Evolutionary conservation across 352 stramenopile species (phyloP).

Genomic region (Phytophthora tentaculata): DNA sequence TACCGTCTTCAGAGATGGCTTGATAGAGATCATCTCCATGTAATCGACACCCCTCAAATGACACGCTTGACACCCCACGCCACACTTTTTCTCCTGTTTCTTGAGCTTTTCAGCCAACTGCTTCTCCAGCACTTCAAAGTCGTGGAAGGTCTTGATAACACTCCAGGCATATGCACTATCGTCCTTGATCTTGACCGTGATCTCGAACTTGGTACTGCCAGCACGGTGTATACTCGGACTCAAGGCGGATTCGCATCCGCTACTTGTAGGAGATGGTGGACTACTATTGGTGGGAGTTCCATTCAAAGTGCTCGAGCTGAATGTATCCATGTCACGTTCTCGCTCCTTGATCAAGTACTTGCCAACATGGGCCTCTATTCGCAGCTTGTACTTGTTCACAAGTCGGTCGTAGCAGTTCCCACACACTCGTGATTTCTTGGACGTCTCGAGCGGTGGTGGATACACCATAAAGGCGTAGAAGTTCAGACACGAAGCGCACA

Average conservation of each 20-base stretch:
- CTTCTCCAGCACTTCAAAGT: slow-evolving; percentile 79
- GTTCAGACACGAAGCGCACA: slow-evolving; percentile 60
- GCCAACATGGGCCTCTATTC: slow-evolving; percentile 67
- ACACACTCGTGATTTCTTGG: slow-evolving; percentile 71
- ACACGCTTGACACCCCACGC: slow-evolving; percentile 38
- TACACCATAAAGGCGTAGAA: slow-evolving; percentile 80
- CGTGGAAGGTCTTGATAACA: slow-evolving; percentile 69
- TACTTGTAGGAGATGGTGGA: slow-evolving; percentile 12
- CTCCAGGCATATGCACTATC: slow-evolving; percentile 69
- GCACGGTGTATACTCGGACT: slow-evolving; percentile 21
- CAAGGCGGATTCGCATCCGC: slow-evolving; percentile 9
- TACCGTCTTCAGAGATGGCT: slow-evolving; percentile 57
- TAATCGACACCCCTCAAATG: slow-evolving; percentile 84
- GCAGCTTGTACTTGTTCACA: slow-evolving; percentile 69
- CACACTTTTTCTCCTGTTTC: slow-evolving; percentile 77
- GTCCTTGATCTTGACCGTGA: slow-evolving; percentile 66
- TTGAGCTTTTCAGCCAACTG: slow-evolving; percentile 65
- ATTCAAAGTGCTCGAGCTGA: slow-evolving; percentile 16
- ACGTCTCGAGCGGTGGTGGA: slow-evolving; percentile 63
- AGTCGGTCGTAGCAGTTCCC: slow-evolving; percentile 71
- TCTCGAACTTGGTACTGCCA: slow-evolving; percentile 51
- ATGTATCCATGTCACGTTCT: slow-evolving; percentile 40
- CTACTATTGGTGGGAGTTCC: slow-evolving; percentile 9
- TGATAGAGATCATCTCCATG: slow-evolving; percentile 54
- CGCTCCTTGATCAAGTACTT: slow-evolving; percentile 73